These are phyloP conservation scores for Phlebiopsis flavidoalba DNA, from an alignment of 768 basidiomycete species.

Conservation along the genomic window DNA sequence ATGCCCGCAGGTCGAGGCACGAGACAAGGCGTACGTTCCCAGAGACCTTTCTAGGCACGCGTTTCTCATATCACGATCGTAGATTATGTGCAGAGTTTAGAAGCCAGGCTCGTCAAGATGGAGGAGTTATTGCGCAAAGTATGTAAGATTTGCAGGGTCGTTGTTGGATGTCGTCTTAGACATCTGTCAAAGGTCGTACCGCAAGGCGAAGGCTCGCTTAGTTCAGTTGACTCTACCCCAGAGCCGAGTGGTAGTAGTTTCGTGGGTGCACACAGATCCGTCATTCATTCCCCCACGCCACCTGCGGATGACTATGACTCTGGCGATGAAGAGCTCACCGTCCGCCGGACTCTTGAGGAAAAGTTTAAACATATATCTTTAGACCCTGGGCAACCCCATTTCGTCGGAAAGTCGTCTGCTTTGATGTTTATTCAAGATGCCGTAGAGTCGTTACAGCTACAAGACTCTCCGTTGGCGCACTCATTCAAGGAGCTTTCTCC, in stretches of 20 bases:
- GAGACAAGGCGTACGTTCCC: slow-evolving; percentile 6
- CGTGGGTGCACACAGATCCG: neutral
- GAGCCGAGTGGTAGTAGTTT: neutral
- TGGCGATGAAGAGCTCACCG: slow-evolving; percentile 12
- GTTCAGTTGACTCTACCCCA: slow-evolving; percentile 32
- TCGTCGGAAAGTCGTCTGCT: slow-evolving; percentile 12
- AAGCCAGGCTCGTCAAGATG: slow-evolving; percentile 5
- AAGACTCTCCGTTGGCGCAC: neutral
- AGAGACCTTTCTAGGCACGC: neutral
- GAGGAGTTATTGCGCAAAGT: slow-evolving; percentile 6
- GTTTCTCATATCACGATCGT: slow-evolving; percentile 58
- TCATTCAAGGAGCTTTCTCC: slow-evolving; percentile 35
- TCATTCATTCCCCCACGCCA: neutral
- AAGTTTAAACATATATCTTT: slow-evolving; percentile 3
- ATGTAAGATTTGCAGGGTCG: neutral
- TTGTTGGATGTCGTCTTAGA: neutral
- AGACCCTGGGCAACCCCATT: slow-evolving; percentile 5
- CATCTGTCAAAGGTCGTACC: neutral
- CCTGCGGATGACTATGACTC: slow-evolving; percentile 17
- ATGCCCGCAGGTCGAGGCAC: neutral
- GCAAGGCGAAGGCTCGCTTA: slow-evolving; percentile 46
- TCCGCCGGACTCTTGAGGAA: neutral
- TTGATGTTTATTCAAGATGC: slow-evolving; percentile 10
- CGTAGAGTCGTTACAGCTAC: neutral
- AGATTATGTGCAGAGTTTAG: slow-evolving; percentile 28